phyloP scores from a whole-genome alignment of 148 eudicot genomes.

The Polygonum aviculare region DNA sequence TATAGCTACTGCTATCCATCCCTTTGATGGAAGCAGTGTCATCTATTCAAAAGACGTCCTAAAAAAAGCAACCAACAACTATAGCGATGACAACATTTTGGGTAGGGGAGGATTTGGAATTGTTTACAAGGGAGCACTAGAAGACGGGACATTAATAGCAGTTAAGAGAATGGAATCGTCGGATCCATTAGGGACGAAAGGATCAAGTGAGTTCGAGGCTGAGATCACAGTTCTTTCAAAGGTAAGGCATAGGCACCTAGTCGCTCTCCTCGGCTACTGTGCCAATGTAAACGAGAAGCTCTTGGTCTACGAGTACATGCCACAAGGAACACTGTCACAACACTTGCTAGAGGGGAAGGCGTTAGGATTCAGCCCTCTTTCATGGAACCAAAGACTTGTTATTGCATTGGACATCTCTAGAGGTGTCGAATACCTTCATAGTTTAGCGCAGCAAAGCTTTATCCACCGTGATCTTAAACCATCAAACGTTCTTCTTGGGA shows the following conservation, averaged over 20 bases:
- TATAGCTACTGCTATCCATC: constrained; percentile 8
- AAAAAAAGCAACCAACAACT: constrained; percentile 41
- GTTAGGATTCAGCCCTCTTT: constrained; percentile 22
- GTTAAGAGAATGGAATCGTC: constrained; percentile 57
- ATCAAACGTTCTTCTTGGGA: constrained; percentile 56
- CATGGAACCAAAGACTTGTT: constrained; percentile 58
- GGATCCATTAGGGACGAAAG: constrained; percentile 26
- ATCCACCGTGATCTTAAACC: constrained; percentile 68
- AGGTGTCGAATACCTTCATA: constrained; percentile 64
- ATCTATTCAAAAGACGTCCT: constrained; percentile 29
- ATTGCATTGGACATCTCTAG: constrained; percentile 66
- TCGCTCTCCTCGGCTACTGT: constrained; percentile 51
- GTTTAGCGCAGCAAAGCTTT: constrained; percentile 62
- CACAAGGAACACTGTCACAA: constrained; percentile 55
- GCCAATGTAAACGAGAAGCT: constrained; percentile 39
- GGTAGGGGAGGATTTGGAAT: constrained; percentile 68
- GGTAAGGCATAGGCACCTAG: constrained; percentile 64
- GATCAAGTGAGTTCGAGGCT: constrained; percentile 45
- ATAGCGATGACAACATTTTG: constrained; percentile 35
- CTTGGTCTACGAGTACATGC: constrained; percentile 64
- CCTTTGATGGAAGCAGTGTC: constrained; percentile 29
- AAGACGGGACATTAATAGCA: constrained; percentile 52
- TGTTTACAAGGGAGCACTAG: constrained; percentile 48
- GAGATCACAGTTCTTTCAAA: constrained; percentile 54
- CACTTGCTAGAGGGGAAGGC: constrained; percentile 30